Conservation (phyloP, 306 rosid species). For the Luffa aegyptiaca region DNA sequence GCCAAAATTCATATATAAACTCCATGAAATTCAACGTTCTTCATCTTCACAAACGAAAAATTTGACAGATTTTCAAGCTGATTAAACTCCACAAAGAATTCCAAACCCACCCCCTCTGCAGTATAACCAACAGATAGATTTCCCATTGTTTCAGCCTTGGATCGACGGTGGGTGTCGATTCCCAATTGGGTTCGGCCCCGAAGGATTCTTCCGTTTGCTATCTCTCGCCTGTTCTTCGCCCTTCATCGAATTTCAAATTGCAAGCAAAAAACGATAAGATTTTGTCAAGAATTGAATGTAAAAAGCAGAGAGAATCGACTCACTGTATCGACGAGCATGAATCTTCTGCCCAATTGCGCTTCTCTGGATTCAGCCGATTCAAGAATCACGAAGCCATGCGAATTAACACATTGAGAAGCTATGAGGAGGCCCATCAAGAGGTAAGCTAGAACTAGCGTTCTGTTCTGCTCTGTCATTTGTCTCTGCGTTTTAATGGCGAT, state of each 20-base stretch:
- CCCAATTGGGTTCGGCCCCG: slow-evolving; percentile 5
- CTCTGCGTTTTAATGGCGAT: background rate
- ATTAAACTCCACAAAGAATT: background rate
- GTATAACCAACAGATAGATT: background rate
- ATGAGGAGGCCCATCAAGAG: background rate
- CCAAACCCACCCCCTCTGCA: too few species aligned
- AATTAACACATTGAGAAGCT: background rate
- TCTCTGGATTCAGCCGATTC: background rate
- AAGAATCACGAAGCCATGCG: background rate
- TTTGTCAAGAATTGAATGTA: background rate
- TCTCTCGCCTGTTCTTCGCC: background rate
- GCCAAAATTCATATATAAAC: background rate
- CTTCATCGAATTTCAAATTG: background rate
- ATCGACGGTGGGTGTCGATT: background rate
- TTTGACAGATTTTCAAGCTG: background rate
- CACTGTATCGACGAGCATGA: background rate
- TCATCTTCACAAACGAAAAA: background rate
- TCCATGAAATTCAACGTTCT: background rate
- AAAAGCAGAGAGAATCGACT: background rate
- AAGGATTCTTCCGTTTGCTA: background rate
- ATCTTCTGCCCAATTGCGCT: background rate
- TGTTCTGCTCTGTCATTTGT: background rate
- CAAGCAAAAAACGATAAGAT: background rate
- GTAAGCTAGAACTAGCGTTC: background rate
- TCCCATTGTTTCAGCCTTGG: background rate